Percentiles rank a stretch among this genome's conserved stretches.
phyloP scores from a whole-genome alignment of 1,139 yeast genomes.

The Candida mesenterica region DNA sequence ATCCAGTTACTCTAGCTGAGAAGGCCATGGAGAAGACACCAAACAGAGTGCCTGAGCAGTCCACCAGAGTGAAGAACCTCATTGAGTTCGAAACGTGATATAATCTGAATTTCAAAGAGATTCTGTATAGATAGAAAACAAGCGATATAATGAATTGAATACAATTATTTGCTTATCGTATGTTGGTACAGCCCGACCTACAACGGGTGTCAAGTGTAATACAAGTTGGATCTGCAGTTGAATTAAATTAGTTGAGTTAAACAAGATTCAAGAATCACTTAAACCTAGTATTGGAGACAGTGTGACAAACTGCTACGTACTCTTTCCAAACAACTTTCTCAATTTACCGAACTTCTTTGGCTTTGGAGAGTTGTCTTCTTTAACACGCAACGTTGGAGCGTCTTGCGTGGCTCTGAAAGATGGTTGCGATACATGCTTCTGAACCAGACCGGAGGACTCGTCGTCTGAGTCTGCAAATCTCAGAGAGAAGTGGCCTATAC shows the following conservation, averaged over 20 bases:
- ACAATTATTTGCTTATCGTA: too few species aligned
- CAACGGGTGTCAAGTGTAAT: too few species aligned
- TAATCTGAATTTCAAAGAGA: too few species aligned
- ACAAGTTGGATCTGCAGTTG: too few species aligned
- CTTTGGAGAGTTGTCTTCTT: constrained; percentile 15
- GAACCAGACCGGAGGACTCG: constrained; percentile 13
- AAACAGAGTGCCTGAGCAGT: constrained; percentile 3
- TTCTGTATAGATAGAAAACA: too few species aligned
- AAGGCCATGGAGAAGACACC: constrained; percentile 37
- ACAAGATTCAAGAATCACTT: too few species aligned
- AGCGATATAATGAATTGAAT: too few species aligned
- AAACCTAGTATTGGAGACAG: too few species aligned
- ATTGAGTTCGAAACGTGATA: constrained; percentile 20
- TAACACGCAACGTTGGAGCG: constrained; percentile 13
- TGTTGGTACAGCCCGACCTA: too few species aligned
- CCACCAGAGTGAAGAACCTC: constrained; percentile 11
- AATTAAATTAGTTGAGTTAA: too few species aligned
- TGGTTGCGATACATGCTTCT: constrained; percentile 2
- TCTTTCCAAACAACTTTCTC: constrained; percentile 57
- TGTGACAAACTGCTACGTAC: constrained; percentile 5
- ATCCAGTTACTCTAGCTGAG: constrained; percentile 15
- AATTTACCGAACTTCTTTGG: constrained; percentile 55
- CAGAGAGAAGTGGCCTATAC: constrained; percentile 13
- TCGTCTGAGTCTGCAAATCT: constrained; percentile 26
- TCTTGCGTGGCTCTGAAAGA: constrained; percentile 7